A percentile compares a stretch with the other conserved stretches of the same genome.
phyloP scores from a whole-genome alignment of 371 early-diverging fungal species.

The Zychaea mexicana region DNA sequence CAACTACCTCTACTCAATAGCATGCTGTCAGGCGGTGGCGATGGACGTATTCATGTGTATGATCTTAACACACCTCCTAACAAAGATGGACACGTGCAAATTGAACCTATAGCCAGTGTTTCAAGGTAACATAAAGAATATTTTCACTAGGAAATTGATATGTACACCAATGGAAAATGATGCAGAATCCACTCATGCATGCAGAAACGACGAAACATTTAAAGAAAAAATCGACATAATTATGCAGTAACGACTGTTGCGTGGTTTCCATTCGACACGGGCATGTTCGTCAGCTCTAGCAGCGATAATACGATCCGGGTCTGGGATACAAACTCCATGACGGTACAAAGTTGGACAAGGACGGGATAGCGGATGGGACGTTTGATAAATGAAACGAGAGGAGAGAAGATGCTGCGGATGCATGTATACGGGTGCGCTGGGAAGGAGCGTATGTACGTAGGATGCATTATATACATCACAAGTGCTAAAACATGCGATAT shows the following conservation, averaged over 20 bases:
- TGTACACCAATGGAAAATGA: not conserved
- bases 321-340: constrained; percentile 85
- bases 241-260: constrained; percentile 70
- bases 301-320: constrained; percentile 79
- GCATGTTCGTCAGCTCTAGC: constrained; percentile 85
- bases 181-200: no score
- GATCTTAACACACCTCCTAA: constrained; percentile 58
- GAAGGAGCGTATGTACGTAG: no score
- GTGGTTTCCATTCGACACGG: constrained; percentile 89
- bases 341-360: constrained; percentile 42
- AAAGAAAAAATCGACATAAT: constrained; percentile 57
- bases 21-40: constrained; percentile 70
- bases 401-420: not conserved
- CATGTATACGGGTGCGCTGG: no score
- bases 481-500: not conserved
- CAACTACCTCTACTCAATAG: no score
- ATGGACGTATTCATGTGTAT: constrained; percentile 70
- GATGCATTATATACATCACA: not conserved
- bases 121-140: constrained; percentile 34
- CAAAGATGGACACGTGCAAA: constrained; percentile 28
- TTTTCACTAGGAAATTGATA: not conserved
- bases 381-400: not conserved
- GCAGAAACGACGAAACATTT: no score
- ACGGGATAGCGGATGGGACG: no score
- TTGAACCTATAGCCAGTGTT: constrained; percentile 48